These are phyloP conservation scores for Cynara cardunculus DNA, from an alignment of 129 eudicot species.

Conservation along the genomic window DNA sequence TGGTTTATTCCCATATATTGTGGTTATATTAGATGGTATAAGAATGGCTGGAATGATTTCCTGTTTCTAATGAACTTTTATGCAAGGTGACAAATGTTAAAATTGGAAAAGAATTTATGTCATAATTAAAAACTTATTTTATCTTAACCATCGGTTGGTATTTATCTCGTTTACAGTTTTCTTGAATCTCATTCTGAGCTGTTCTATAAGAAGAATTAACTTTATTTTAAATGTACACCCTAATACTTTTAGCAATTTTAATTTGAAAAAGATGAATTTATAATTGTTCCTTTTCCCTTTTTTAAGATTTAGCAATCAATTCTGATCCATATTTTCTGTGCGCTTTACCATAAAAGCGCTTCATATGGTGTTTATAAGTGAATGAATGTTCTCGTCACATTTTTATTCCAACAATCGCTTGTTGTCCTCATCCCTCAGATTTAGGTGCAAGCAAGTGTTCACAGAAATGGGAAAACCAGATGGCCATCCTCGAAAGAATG, in stretches of 20 bases:
- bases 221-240: background rate
- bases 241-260: background rate
- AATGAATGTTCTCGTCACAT: background rate
- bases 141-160: background rate
- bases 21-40: background rate
- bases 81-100: background rate
- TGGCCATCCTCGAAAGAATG: background rate
- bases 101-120: background rate
- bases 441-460: background rate
- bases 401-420: background rate
- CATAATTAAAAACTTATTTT: background rate
- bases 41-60: background rate
- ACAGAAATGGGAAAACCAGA: constrained; percentile 1
- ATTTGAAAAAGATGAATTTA: background rate
- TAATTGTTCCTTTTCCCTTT: background rate
- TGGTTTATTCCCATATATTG: background rate
- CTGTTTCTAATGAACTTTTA: background rate
- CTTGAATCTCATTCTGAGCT: background rate
- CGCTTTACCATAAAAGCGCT: background rate
- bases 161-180: background rate
- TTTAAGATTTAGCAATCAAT: background rate
- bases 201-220: background rate
- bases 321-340: background rate
- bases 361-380: background rate
- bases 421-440: background rate